Evolutionary conservation across 2,329 filamentous ascomycete genomes (phyloP), one percentile per base, ranked within the genome.

Genomic region (Venturia asperata): DNA sequence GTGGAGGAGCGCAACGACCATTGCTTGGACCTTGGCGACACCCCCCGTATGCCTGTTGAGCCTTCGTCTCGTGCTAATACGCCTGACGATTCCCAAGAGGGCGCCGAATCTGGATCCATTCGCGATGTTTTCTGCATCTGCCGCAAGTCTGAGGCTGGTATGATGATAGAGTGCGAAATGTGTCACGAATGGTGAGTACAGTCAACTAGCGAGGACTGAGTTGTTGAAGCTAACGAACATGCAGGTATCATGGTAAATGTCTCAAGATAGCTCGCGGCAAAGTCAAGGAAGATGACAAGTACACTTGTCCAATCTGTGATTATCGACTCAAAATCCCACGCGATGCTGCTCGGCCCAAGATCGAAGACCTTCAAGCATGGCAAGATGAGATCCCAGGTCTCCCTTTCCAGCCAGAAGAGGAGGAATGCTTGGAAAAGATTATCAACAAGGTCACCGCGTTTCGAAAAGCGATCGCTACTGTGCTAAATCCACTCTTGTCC

Each of bases 91-190:
- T 79, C 81, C 2, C 82, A 80, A 27, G 73, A 72, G 30, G 72
- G 77, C 62, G 74, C 77, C 1, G 79, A 81, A 27, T 78, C 78
- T 61, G 75, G 74, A 47, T 79, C 78, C 60, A 80, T 76, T 80
- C 73, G 86, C 78, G 92, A 97, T 73, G 93, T 97, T 0, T 99
- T 97, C 75, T 99, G 94, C 76, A 96, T 99, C 70, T 99, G 94
- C 77, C 87, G 94, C 67, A 91, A 88, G 68, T 85, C 91, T 7
- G 94, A 99, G 76, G 92, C 93, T 45, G 94, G 94, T 63, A 95
- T 97, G 89, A 99, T 99, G 94, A 97, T 99, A 71, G 94, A 99
- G 77, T 99, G 94, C 74, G 94, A 97, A 74, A 82, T 97, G 47
- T 99, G 94, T 76, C 93, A 97, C 72, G 94, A 99, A 79, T 99